A percentile compares a stretch with the other conserved stretches of the same genome.
phyloP scores from a whole-genome alignment of 768 basidiomycete species.

The Steccherinum ochraceum region DNA sequence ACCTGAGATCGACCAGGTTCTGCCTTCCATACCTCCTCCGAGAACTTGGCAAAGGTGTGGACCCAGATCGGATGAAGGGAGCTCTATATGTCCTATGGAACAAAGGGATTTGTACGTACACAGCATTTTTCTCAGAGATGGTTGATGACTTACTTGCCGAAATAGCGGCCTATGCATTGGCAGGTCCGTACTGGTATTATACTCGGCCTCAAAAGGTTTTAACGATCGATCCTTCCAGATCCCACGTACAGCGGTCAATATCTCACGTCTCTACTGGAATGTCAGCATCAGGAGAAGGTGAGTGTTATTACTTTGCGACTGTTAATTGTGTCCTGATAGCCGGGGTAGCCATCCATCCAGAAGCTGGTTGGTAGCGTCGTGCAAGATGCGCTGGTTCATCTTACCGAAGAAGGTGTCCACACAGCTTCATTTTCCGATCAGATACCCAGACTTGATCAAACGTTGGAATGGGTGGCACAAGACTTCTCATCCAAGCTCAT shows the following conservation, averaged over 20 bases:
- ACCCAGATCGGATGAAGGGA: conserved; percentile 94
- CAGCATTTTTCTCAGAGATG: neutral
- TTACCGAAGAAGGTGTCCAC: conserved; percentile 59
- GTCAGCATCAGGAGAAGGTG: conserved; percentile 85
- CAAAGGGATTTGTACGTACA: conserved; percentile 54
- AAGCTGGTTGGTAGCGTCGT: conserved; percentile 59
- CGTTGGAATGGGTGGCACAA: conserved; percentile 39
- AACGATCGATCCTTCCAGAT: too few relatives aligned
- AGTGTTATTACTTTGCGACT: neutral
- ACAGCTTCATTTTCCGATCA: conserved; percentile 55
- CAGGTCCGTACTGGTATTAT: too few relatives aligned
- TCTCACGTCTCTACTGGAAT: conserved; percentile 58
- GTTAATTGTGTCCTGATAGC: neutral
- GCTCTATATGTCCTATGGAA: conserved; percentile 77
- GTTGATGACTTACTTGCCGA: too few relatives aligned
- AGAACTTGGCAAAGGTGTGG: conserved; percentile 64
- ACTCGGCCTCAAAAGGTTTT: too few relatives aligned
- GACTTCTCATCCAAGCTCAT: conserved; percentile 44
- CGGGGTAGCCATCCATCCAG: conserved; percentile 63
- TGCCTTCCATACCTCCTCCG: conserved; percentile 55
- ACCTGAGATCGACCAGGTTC: conserved; percentile 63
- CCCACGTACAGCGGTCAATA: conserved; percentile 50
- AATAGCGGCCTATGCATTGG: conserved; percentile 63
- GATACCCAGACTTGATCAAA: conserved; percentile 39
- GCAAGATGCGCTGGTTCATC: conserved; percentile 50